These are phyloP conservation scores for Jackrogersella minutella DNA, from an alignment of 495 filamentous ascomycete species.

Conservation along the genomic window DNA sequence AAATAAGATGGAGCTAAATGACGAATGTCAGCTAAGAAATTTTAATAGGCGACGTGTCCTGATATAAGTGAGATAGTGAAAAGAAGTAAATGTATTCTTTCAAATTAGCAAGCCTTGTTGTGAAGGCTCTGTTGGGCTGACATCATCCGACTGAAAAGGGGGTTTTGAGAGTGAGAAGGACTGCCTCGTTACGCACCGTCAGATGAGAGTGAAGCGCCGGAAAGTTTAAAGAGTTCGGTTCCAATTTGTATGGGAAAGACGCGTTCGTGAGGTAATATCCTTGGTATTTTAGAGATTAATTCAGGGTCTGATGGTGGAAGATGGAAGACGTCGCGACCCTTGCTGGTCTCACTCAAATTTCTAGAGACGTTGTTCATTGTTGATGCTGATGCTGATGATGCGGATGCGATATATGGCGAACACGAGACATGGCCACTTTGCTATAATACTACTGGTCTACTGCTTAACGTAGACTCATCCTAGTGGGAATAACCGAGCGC, in stretches of 20 bases:
- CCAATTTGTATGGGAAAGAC: conserved; percentile 96
- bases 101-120: not conserved
- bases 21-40: conserved; percentile 26
- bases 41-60: not conserved
- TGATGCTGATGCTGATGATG: conserved; percentile 9
- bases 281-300: conserved; percentile 59
- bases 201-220: conserved; percentile 92
- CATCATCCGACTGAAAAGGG: conserved; percentile 16
- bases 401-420: conserved; percentile 18
- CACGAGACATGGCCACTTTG: conserved; percentile 34
- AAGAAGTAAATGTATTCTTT: not conserved
- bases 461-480: conserved; percentile 21
- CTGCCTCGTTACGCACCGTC: conserved; percentile 75
- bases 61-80: not conserved
- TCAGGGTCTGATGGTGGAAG: conserved; percentile 41
- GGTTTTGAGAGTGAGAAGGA: conserved; percentile 6
- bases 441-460: conserved; percentile 2
- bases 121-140: conserved; percentile 15
- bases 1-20: conserved; percentile 93
- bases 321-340: conserved; percentile 38
- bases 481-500: conserved; percentile 30
- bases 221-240: conserved; percentile 87
- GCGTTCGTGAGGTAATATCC: conserved; percentile 68
- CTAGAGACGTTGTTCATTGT: conserved; percentile 40
- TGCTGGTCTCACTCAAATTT: conserved; percentile 42